A percentile compares a stretch with the other conserved stretches of the same genome.
phyloP scores from a whole-genome alignment of 345 rosid genomes.

The Aquilaria yunnanensis region DNA sequence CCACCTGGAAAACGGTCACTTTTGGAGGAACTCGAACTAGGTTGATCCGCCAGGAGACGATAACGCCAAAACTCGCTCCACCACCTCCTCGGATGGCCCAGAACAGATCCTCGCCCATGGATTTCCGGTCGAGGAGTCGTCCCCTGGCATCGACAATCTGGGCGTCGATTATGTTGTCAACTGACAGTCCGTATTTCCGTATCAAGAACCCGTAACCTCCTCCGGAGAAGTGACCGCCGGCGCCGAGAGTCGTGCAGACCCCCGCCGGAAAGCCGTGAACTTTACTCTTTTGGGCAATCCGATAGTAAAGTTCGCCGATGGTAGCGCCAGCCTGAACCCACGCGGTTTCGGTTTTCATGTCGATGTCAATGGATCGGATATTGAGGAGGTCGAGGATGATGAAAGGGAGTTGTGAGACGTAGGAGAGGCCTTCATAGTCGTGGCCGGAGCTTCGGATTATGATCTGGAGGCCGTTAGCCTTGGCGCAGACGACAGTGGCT shows the following conservation, averaged over 20 bases:
- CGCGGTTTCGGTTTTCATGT: conserved; percentile 25
- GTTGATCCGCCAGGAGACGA: conserved; percentile 39
- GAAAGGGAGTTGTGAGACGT: conserved; percentile 16
- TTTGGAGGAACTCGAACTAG: conserved; percentile 40
- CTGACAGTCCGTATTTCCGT: conserved; percentile 43
- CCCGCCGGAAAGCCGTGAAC: conserved; percentile 43
- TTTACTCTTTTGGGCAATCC: conserved; percentile 34
- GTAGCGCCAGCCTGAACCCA: conserved; percentile 57
- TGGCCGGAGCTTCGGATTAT: conserved; percentile 31
- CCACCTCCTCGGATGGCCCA: conserved; percentile 68
- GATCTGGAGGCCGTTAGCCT: conserved; percentile 12
- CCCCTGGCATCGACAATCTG: conserved; percentile 41
- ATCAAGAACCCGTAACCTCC: conserved; percentile 58
- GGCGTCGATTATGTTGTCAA: conserved; percentile 52
- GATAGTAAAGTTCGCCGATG: conserved; percentile 41
- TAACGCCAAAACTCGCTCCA: conserved; percentile 47
- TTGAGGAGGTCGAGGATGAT: conserved; percentile 34
- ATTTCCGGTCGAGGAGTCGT: conserved; percentile 27
- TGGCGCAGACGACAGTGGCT: conserved; percentile 28
- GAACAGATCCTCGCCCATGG: conserved; percentile 49
- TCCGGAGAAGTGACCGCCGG: conserved; percentile 42
- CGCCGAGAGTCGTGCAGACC: conserved; percentile 35
- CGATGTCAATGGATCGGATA: conserved; percentile 35
- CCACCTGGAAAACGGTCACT: conserved; percentile 30
- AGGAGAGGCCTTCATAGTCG: conserved; percentile 27